phyloP scores from a whole-genome alignment of 169 alveolate species.

The Eimeria tenella region DNA sequence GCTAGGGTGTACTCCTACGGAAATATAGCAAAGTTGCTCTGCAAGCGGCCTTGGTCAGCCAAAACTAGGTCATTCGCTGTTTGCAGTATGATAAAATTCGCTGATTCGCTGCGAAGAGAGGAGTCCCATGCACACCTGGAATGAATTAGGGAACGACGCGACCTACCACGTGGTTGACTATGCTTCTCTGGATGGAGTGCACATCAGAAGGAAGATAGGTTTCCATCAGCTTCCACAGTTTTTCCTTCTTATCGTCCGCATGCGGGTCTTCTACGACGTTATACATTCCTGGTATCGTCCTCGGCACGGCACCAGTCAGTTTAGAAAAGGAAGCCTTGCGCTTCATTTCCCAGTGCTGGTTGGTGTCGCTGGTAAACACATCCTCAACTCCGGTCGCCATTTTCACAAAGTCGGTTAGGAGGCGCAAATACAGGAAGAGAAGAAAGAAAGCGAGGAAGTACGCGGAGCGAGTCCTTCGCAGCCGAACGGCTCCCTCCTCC shows the following conservation, averaged over 20 bases:
- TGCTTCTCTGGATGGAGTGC: conserved; percentile 90
- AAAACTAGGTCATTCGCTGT: neutral
- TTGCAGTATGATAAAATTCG: too few relatives aligned
- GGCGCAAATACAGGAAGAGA: too few relatives aligned
- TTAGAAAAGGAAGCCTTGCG: conserved; percentile 88
- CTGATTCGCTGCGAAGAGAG: too few relatives aligned
- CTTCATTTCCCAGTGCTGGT: conserved; percentile 86
- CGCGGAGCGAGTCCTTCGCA: too few relatives aligned
- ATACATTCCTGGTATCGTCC: conserved; percentile 84
- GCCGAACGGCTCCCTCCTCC: too few relatives aligned
- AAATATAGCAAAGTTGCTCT: neutral
- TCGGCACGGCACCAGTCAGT: conserved; percentile 83
- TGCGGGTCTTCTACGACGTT: conserved; percentile 83
- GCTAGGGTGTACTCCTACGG: conserved; percentile 96
- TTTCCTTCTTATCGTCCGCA: conserved; percentile 86
- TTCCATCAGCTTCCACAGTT: conserved; percentile 91
- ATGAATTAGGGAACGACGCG: neutral
- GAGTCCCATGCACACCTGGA: neutral
- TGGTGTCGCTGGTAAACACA: conserved; percentile 59
- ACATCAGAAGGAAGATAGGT: conserved; percentile 88
- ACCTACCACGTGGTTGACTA: conserved; percentile 87
- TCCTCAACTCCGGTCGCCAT: conserved; percentile 63
- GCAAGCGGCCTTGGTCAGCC: neutral
- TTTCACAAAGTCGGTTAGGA: neutral
- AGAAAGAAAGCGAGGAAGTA: neutral